Conservation (phyloP, 768 basidiomycete species). For the Hysterangium stoloniferum region DNA sequence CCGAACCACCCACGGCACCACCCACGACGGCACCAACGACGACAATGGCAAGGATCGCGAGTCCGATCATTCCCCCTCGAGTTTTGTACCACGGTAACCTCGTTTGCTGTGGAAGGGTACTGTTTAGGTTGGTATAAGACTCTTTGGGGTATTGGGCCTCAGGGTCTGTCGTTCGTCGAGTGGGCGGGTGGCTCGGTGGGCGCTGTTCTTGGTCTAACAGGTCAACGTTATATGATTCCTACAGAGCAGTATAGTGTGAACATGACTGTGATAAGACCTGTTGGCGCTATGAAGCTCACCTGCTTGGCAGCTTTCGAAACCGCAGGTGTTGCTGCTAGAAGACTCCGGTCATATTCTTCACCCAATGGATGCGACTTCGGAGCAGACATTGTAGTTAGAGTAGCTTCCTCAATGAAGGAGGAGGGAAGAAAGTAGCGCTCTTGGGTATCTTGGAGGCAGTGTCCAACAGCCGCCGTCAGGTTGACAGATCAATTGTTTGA, state of each 20-base stretch:
- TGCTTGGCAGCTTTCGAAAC: slow-evolving; percentile 10
- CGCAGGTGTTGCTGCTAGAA: slow-evolving; percentile 6
- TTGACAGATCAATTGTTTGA: no score
- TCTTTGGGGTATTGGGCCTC: background rate
- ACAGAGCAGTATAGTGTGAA: background rate
- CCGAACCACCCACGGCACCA: slow-evolving; percentile 49
- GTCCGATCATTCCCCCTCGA: slow-evolving; percentile 34
- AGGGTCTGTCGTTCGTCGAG: background rate
- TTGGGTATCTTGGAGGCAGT: no score
- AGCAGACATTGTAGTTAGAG: slow-evolving; percentile 3
- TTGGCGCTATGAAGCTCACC: background rate
- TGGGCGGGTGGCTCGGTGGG: background rate
- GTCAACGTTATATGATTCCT: slow-evolving; percentile 15
- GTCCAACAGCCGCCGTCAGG: no score
- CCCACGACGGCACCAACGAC: slow-evolving; percentile 47
- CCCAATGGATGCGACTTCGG: background rate
- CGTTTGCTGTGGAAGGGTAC: background rate
- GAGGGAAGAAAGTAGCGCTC: no score
- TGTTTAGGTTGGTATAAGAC: background rate
- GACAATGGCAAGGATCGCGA: slow-evolving; percentile 31
- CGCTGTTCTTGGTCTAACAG: slow-evolving; percentile 7
- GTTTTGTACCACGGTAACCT: slow-evolving; percentile 41
- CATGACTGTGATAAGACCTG: background rate
- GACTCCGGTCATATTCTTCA: slow-evolving; percentile 6
- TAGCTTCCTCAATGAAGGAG: background rate